These are phyloP conservation scores for Ettlia oleoabundans DNA, from an alignment of 139 green algal species.

Conservation along the genomic window DNA sequence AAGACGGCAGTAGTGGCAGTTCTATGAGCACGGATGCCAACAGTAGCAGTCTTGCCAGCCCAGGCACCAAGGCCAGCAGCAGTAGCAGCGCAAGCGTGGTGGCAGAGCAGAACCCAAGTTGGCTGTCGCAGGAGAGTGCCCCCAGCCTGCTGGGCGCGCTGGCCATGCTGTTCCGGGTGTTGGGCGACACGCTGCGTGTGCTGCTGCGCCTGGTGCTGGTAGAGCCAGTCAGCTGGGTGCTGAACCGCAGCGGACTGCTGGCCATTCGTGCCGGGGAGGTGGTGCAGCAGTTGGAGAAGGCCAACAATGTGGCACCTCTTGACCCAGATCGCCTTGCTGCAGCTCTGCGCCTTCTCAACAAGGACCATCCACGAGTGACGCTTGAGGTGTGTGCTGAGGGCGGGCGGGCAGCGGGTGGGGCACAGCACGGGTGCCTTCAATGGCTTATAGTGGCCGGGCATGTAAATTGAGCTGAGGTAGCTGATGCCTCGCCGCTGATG, in stretches of 20 bases:
- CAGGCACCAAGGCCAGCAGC: not conserved
- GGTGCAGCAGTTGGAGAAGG: slow-evolving; percentile 23
- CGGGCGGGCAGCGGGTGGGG: too few relatives aligned
- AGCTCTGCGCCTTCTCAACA: slow-evolving; percentile 9
- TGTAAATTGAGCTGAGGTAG: too few relatives aligned
- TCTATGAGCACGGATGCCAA: too few relatives aligned
- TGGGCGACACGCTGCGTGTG: slow-evolving; percentile 25
- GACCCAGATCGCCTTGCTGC: slow-evolving; percentile 6
- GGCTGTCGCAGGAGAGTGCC: too few relatives aligned
- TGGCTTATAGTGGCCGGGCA: too few relatives aligned
- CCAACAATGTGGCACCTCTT: not conserved
- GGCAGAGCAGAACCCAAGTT: not conserved
- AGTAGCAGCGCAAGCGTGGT: not conserved
- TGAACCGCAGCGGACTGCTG: slow-evolving; percentile 32
- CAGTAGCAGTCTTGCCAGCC: not conserved
- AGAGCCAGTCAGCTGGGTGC: slow-evolving; percentile 25
- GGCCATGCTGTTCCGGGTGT: slow-evolving; percentile 8
- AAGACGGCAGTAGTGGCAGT: too few relatives aligned
- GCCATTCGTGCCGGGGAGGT: not conserved
- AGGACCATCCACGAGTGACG: too few relatives aligned
- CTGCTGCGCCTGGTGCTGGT: slow-evolving; percentile 43
- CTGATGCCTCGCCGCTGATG: too few relatives aligned
- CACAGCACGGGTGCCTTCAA: too few relatives aligned
- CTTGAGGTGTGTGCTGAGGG: too few relatives aligned
- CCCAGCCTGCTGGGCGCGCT: not conserved